Evolutionary conservation across 345 rosid species (phyloP), one percentile per base, ranked within the genome.

Genomic region (Citropsis articulata): DNA sequence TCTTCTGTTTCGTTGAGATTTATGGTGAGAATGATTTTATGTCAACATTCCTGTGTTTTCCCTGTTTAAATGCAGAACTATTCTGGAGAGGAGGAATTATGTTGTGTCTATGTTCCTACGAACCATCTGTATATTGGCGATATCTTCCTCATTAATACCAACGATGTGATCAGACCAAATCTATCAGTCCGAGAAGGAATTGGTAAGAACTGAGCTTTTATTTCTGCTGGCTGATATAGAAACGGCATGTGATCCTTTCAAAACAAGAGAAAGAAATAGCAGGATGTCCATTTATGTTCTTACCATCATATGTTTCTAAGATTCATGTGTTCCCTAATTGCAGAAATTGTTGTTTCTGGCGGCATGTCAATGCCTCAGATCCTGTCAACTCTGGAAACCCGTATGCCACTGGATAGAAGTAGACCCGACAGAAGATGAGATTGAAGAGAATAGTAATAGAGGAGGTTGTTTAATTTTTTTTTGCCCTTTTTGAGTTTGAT

Each of bases 311-410:
- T 75, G 22, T 76, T 55, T n/a, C 59, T 22, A n/a, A 22, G 9
- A 38, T 38, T 66, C 72, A 73, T 53, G 72, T 71, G 73, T 81
- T 85, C 45, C 50, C 76, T 48, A 27, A 18, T 78, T 83, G 82
- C 95, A 97, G 99, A 97, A 88, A 94, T 97, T 5, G 95, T 94
- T 9, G 98, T 97, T 31, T 97, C 99, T 0, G 99, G 97, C 30
- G 99, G 99, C 62, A 91, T 96, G 99, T 94, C 98, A 4, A 92
- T 96, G 97, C 99, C 99, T 4, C 98, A 94, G 84, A 87, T 90
- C 75, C 89, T 96, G 24, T 84, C 98, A 7, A 89, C 97, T 2
- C 76, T 92, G 74, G 97, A 90, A 75, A 57, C 87, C 28, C 81
- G 79, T 68, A 79, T 76, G 77, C 83, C 85, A 67, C 83, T 84